These are phyloP conservation scores for Trichoderma polysporum DNA, from an alignment of 2,329 filamentous ascomycete species.

Conservation along the genomic window DNA sequence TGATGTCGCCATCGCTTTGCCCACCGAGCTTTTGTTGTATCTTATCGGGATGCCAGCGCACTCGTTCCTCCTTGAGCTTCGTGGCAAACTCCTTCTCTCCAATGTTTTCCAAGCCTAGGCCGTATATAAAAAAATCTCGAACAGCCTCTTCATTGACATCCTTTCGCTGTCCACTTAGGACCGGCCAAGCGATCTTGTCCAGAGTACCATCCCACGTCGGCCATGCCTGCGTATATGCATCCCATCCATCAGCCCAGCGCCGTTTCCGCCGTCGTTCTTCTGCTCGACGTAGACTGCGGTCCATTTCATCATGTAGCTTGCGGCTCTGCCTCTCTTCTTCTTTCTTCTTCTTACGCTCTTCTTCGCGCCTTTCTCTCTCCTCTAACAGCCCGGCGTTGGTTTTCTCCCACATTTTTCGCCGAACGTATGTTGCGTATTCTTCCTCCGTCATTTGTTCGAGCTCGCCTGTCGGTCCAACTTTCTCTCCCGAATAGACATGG, in stretches of 20 bases:
- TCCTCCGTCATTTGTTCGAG: slow-evolving; percentile 90
- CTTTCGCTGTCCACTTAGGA: slow-evolving; percentile 54
- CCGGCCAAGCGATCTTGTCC: slow-evolving; percentile 67
- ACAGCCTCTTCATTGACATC: slow-evolving; percentile 62
- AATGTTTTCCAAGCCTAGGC: slow-evolving; percentile 43
- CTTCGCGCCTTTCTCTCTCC: slow-evolving; percentile 64
- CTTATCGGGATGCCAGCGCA: slow-evolving; percentile 98
- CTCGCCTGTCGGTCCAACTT: slow-evolving; percentile 48
- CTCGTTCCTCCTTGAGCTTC: slow-evolving; percentile 75
- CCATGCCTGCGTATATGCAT: slow-evolving; percentile 66
- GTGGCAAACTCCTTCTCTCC: slow-evolving; percentile 48
- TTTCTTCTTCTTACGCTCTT: slow-evolving; percentile 49
- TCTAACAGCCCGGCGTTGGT: slow-evolving; percentile 81
- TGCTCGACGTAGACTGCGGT: slow-evolving; percentile 65
- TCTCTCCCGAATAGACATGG: slow-evolving; percentile 66
- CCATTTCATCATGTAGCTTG: slow-evolving; percentile 63
- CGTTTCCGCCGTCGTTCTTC: slow-evolving; percentile 59
- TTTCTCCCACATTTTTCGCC: slow-evolving; percentile 92
- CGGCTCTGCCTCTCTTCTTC: slow-evolving; percentile 51
- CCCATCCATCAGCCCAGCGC: slow-evolving; percentile 61
- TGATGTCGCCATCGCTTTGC: slow-evolving; percentile 66
- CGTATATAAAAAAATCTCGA: slow-evolving; percentile 64
- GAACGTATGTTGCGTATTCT: slow-evolving; percentile 83
- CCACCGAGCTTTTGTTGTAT: slow-evolving; percentile 85
- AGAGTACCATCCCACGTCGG: slow-evolving; percentile 47